Conservation (phyloP, 768 basidiomycete species). For the Coprinopsis marcescibilis region DNA sequence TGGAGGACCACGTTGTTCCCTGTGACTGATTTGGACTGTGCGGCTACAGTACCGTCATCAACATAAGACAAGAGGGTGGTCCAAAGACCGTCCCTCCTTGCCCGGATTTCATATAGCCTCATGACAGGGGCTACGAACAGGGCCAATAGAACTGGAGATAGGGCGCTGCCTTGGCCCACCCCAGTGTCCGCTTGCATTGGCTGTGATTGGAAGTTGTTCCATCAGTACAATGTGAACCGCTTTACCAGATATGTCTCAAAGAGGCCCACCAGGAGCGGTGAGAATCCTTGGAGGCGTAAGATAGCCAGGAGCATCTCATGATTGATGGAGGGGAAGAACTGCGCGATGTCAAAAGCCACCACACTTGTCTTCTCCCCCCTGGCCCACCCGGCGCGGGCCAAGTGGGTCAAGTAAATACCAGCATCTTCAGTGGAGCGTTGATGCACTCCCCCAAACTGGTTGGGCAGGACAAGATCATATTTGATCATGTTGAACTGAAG, state of each 20-base stretch:
- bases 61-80: too few relatives aligned
- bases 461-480: neutral
- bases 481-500: slow-evolving; percentile 4
- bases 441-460: slow-evolving; percentile 6
- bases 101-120: too few relatives aligned
- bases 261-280: neutral
- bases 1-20: too few relatives aligned
- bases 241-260: neutral
- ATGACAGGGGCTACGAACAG: too few relatives aligned
- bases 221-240: neutral
- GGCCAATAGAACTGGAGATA: too few relatives aligned
- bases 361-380: slow-evolving; percentile 13
- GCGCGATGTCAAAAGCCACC: too few relatives aligned
- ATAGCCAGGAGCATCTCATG: neutral
- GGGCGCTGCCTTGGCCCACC: too few relatives aligned
- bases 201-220: neutral
- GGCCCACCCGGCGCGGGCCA: slow-evolving; percentile 16
- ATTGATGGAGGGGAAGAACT: slow-evolving; percentile 3
- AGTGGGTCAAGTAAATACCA: slow-evolving; percentile 15
- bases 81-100: too few relatives aligned
- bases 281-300: neutral
- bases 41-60: too few relatives aligned
- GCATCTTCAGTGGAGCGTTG: slow-evolving; percentile 18
- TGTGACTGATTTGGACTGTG: too few relatives aligned
- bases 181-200: too few relatives aligned